These are phyloP conservation scores for Ophiocordyceps sinensis DNA, from an alignment of 2,329 filamentous ascomycete genomes.

Conservation along the genomic window DNA sequence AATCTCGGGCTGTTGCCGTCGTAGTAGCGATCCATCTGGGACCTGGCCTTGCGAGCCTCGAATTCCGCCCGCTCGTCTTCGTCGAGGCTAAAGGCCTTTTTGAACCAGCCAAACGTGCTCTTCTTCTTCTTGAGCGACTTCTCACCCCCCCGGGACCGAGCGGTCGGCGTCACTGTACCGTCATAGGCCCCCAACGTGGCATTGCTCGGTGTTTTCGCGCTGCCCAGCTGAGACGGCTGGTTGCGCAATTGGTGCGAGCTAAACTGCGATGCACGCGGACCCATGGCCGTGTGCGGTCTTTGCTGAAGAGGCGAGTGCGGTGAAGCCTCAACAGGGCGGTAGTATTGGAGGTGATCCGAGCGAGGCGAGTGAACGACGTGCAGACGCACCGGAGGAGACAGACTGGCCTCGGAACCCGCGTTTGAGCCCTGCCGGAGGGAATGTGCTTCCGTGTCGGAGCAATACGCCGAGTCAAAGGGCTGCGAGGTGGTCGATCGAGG, in stretches of 20 bases:
- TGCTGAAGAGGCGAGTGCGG: conserved; percentile 50
- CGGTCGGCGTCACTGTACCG: conserved; percentile 13
- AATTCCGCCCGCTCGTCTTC: conserved; percentile 48
- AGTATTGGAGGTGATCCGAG: conserved; percentile 33
- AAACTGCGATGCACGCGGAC: conserved; percentile 12
- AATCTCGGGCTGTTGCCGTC: conserved; percentile 36
- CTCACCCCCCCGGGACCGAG: conserved; percentile 14
- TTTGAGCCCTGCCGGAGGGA: conserved; percentile 16
- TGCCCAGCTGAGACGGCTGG: conserved; percentile 36
- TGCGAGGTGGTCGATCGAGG: conserved; percentile 15
- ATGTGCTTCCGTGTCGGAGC: conserved; percentile 29
- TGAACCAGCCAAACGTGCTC: conserved; percentile 53
- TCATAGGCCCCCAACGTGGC: conserved; percentile 32
- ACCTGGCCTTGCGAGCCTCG: conserved; percentile 36
- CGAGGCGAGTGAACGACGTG: conserved; percentile 16
- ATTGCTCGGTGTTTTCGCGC: conserved; percentile 42
- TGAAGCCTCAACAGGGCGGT: conserved; percentile 46
- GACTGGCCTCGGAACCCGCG: conserved; percentile 18
- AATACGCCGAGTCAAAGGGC: conserved; percentile 32
- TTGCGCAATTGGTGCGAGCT: conserved; percentile 28
- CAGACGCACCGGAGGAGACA: conserved; percentile 10
- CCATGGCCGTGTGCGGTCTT: conserved; percentile 36
- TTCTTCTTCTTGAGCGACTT: conserved; percentile 49
- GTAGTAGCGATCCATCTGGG: conserved; percentile 32
- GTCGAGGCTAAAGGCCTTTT: conserved; percentile 51